Base-by-base conservation (phyloP, 768 basidiomycete genomes). In the Chiua virens region DNA sequence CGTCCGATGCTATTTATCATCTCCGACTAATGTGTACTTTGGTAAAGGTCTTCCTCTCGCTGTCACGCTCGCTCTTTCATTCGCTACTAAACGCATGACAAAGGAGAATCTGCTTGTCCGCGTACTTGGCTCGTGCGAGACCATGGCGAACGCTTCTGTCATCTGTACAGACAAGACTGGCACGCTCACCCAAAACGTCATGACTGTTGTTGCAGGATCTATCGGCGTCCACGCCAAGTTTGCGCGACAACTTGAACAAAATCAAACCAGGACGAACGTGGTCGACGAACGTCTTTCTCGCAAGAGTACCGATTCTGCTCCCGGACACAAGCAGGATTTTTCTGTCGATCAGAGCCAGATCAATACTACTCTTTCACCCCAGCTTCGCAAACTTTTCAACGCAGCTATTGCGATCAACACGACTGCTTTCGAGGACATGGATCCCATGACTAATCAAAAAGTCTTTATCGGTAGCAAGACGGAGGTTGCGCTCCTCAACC, bases 41-140 rank as follows among this genome's bases (percentile, higher is more conserved):
- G 25, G 49, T 47, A 47, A 30, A 89, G 90, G 95, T 64, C 77
- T 99, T 6, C 96, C 96, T 3, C 78, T 99, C 48, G 96, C 96
- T 37, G 96, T 98, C 44, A 98, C 96, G 0, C 82, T 99, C 42
- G 97, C 97, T 0, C 76, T 99, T 28, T 92, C 97, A 1, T 99
- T 98, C 63, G 97, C 96, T 0, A 99, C 97, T 42, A 94, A 90
- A 62, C 87, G 96, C n/a, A 98, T 98, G 97, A 91, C 95, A 9
- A 81, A 86, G 63, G 89, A 94, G 70, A 97, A 97, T 47, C 77
- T 98, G 0, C 83, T 99, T 38, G 97, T 98, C 27, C 93, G 96
- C 48, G 91, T 98, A 5, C 82, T 99, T 30, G 91, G 91, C 8
- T 94, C 94, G 13, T 98, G 96, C 70, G 97, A 99, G 73, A 98